phyloP scores from a whole-genome alignment of 140 eudicot species.

The Anethum foeniculum region DNA sequence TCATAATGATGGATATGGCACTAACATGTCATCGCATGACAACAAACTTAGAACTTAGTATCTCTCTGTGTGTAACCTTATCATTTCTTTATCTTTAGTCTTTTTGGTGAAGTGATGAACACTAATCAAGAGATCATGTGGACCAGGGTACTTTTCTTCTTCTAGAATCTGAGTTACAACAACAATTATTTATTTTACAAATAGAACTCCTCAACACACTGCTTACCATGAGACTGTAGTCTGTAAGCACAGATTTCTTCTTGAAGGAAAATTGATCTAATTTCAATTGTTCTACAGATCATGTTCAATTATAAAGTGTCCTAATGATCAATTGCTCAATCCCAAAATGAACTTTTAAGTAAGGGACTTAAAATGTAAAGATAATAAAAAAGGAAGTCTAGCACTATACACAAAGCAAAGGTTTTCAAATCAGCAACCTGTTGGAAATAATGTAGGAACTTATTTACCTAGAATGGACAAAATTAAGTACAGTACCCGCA shows the following conservation, averaged over 20 bases:
- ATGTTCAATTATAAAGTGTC: not conserved
- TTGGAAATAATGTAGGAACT: too few relatives aligned
- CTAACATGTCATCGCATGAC: too few relatives aligned
- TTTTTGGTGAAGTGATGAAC: constrained; percentile 70
- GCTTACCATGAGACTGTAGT: not conserved
- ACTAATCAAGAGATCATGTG: constrained; percentile 59
- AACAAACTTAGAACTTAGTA: not conserved
- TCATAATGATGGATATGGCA: not conserved
- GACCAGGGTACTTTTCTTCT: constrained; percentile 72
- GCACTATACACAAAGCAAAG: too few relatives aligned
- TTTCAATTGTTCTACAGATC: not conserved
- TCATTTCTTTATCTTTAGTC: constrained; percentile 68
- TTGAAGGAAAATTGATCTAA: not conserved
- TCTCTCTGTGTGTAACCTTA: constrained; percentile 12
- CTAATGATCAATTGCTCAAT: too few relatives aligned
- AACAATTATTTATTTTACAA: not conserved
- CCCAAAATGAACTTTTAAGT: too few relatives aligned
- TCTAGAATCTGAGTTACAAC: constrained; percentile 46
- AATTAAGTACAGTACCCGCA: too few relatives aligned
- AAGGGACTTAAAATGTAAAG: too few relatives aligned
- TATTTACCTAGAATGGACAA: too few relatives aligned
- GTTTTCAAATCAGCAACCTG: too few relatives aligned
- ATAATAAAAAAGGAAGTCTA: too few relatives aligned
- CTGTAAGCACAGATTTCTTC: not conserved
- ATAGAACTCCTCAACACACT: not conserved